Percentiles rank a stretch among this genome's conserved stretches.
These are phyloP conservation scores for Scleroderma bovista DNA, from an alignment of 768 basidiomycete genomes.

Conservation along the genomic window DNA sequence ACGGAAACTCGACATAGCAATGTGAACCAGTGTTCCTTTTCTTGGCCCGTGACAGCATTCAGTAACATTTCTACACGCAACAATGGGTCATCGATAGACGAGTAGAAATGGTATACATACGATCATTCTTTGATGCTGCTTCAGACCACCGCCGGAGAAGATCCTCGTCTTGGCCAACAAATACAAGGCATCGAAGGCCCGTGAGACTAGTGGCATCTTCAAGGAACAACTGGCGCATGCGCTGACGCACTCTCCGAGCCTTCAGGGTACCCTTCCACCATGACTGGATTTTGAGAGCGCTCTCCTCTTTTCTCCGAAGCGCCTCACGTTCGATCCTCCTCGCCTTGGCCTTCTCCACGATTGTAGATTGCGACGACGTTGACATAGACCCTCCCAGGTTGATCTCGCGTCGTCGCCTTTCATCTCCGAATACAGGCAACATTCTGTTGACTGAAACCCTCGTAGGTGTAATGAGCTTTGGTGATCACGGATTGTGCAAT, in stretches of 20 bases:
- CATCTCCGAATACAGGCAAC: conserved; percentile 46
- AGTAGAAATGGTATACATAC: conserved; percentile 6
- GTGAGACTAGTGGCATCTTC: conserved; percentile 47
- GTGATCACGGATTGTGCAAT: neutral
- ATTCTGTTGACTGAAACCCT: conserved; percentile 12
- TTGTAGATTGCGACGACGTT: conserved; percentile 45
- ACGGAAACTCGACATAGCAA: conserved; percentile 47
- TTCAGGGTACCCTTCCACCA: conserved; percentile 59
- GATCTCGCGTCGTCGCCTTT: conserved; percentile 54
- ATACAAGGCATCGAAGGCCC: conserved; percentile 59
- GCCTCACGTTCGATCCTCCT: conserved; percentile 54
- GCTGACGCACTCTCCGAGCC: conserved; percentile 33
- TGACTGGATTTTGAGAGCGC: conserved; percentile 57
- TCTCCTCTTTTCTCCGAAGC: conserved; percentile 50
- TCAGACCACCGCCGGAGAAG: conserved; percentile 31
- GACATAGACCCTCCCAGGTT: conserved; percentile 67
- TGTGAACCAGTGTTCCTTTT: conserved; percentile 52
- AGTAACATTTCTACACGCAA: conserved; percentile 35
- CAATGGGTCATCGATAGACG: neutral
- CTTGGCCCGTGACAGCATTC: conserved; percentile 31
- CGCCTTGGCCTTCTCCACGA: conserved; percentile 60
- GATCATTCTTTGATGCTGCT: conserved; percentile 14
- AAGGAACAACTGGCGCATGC: conserved; percentile 48
- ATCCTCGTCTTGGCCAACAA: conserved; percentile 43
- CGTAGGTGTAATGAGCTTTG: neutral